Evolutionary conservation across 2,329 filamentous ascomycete genomes (phyloP).

Genomic region (Alternaria viburni): DNA sequence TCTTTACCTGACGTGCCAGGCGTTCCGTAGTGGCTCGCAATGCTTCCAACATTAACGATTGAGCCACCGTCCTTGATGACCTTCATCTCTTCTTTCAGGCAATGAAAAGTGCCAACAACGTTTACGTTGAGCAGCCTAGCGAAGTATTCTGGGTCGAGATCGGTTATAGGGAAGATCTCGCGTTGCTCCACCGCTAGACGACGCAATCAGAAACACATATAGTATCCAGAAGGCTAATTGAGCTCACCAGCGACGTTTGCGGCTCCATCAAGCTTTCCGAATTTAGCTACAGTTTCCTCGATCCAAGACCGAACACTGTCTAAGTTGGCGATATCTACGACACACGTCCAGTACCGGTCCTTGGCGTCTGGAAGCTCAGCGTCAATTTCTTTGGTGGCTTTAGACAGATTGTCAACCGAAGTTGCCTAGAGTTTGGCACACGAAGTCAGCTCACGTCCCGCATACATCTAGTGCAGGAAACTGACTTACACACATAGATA

Average conservation of each 20-base stretch:
- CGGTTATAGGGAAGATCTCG: conserved; percentile 9
- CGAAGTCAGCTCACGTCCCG: background rate
- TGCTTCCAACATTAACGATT: conserved; percentile 19
- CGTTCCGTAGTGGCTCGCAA: conserved; percentile 31
- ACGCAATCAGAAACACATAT: background rate
- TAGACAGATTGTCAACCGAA: background rate
- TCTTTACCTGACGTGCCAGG: background rate
- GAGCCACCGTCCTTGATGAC: conserved; percentile 21
- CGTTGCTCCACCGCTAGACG: conserved; percentile 4
- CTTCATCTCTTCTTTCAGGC: conserved; percentile 34
- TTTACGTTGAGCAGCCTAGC: conserved; percentile 43
- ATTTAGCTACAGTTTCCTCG: conserved; percentile 38
- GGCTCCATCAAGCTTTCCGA: conserved; percentile 48
- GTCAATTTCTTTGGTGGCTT: conserved; percentile 1
- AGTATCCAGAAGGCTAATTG: too few species aligned
- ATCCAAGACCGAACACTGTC: conserved; percentile 38
- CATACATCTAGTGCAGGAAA: too few species aligned
- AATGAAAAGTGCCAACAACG: conserved; percentile 45
- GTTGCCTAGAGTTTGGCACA: background rate
- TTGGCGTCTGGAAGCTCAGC: conserved; percentile 3
- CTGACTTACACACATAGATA: conserved; percentile 1
- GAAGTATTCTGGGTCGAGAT: conserved; percentile 23
- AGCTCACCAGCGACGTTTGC: conserved; percentile 50
- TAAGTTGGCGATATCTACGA: background rate
- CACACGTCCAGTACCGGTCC: background rate